Conservation (phyloP, 169 alveolate genomes). For the Cryptosporidium meleagridis region DNA sequence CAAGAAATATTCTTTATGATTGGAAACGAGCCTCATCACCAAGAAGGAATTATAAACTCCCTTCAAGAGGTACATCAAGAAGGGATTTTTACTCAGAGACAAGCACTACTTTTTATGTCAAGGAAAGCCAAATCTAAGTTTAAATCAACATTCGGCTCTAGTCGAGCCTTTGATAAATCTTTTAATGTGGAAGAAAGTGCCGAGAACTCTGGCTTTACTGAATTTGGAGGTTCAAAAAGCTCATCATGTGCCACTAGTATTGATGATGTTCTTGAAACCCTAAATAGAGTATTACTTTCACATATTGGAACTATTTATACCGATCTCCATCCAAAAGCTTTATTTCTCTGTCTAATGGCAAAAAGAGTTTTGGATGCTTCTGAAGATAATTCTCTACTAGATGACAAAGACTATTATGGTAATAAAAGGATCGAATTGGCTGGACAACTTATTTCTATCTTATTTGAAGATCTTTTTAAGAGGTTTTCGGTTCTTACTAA, state of each 20-base stretch:
- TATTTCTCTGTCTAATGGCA: conserved; percentile 96
- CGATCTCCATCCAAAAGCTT: conserved; percentile 91
- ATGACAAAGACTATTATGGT: conserved; percentile 99
- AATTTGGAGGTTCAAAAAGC: conserved; percentile 17
- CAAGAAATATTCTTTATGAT: conserved; percentile 97
- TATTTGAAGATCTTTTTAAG: conserved; percentile 95
- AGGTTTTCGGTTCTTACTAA: conserved; percentile 83
- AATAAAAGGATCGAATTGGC: conserved; percentile 99
- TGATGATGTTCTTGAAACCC: conserved; percentile 95
- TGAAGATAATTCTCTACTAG: conserved; percentile 91
- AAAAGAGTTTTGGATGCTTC: conserved; percentile 95
- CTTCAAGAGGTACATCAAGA: conserved; percentile 86
- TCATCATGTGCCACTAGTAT: conserved; percentile 72
- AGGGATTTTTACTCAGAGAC: conserved; percentile 87
- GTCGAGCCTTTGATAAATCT: conserved; percentile 13
- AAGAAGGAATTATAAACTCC: conserved; percentile 83
- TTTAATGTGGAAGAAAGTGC: not conserved
- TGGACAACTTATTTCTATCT: conserved; percentile 96
- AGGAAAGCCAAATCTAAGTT: conserved; percentile 86
- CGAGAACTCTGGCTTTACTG: not conserved
- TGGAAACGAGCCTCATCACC: conserved; percentile 83
- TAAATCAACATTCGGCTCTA: conserved; percentile 77
- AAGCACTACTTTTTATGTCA: conserved; percentile 90
- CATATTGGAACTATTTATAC: conserved; percentile 88
- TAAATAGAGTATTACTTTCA: conserved; percentile 91